Evolutionary conservation across 257 asterid species (phyloP), one percentile per base, ranked within the genome.

Genomic region (Solanum bulbocastanum): DNA sequence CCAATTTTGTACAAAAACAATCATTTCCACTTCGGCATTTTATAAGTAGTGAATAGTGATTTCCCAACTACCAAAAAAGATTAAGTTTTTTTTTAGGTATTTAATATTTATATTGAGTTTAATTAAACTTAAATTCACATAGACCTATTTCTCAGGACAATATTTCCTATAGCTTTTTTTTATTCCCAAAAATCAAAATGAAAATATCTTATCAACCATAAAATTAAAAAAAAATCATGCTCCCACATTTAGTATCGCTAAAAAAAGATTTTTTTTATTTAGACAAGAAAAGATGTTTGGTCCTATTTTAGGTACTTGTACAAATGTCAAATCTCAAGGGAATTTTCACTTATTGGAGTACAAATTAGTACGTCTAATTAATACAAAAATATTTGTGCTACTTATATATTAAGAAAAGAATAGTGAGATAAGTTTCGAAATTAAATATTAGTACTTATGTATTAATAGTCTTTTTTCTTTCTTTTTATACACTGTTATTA

Each of bases 151-250:
- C 2, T 66, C 1, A 1, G 0, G 36, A 66, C 2, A 1, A 13
- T 66, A 3, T 6, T 27, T 0, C 2, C 4, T 5, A 13, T 6
- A 62, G 8, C 5, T 62, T 23, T 62, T 62, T 62, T 10, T n/a
- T 3, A 27, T 68, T 68, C 22, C 3, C 20, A 13, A 5, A 27
- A 4, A 65, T 25, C 36, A 0, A 66, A 66, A 66, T 25, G 5
- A 6, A n/a, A 65, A 65, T 22, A 5, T 25, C 30, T 12, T 66
- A 12, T 27, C 6, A 6, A 14, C 8, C 8, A 3, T 27, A 13
- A 30, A 30, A 30, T 1, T 0, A 13, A 6, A 13, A 27, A 0
- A 12, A 1, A 27, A 13, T 27, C 37, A 13, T 27, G 4, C 32
- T 25, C 1, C 9, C 5, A 27, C 5, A 27, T 30, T 3, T 68